phyloP scores from a whole-genome alignment of 768 basidiomycete species.

The Lepiota brunneoincarnata region DNA sequence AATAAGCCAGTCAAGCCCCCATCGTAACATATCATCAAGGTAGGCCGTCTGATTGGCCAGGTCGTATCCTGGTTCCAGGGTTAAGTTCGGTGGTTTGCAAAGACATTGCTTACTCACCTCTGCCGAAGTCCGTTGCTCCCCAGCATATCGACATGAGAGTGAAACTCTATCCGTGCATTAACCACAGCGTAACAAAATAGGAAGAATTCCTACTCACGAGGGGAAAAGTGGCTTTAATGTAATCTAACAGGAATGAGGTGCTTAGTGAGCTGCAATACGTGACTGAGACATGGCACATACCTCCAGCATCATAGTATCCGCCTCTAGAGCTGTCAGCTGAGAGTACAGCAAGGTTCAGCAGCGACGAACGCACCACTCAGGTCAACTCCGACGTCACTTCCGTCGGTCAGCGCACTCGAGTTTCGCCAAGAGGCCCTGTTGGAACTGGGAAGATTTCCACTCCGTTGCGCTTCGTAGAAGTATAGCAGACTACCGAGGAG shows the following conservation, averaged over 20 bases:
- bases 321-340: slow-evolving; percentile 24
- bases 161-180: slow-evolving; percentile 51
- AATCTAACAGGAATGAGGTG: slow-evolving; percentile 47
- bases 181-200: not conserved
- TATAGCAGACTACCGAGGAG: slow-evolving; percentile 79
- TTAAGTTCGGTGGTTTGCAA: slow-evolving; percentile 1
- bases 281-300: slow-evolving; percentile 31
- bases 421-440: slow-evolving; percentile 90
- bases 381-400: slow-evolving; percentile 69
- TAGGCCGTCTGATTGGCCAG: slow-evolving; percentile 84
- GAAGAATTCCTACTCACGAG: slow-evolving; percentile 44
- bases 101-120: slow-evolving; percentile 41
- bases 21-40: slow-evolving; percentile 87
- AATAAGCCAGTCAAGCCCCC: slow-evolving; percentile 91
- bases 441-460: slow-evolving; percentile 62
- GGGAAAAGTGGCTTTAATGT: slow-evolving; percentile 85
- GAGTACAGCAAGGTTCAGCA: not conserved
- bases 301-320: slow-evolving; percentile 93
- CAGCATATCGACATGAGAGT: slow-evolving; percentile 85
- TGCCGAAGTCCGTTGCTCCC: slow-evolving; percentile 84
- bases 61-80: slow-evolving; percentile 61
- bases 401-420: slow-evolving; percentile 74
- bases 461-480: slow-evolving; percentile 91
- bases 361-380: slow-evolving; percentile 49
- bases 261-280: not conserved